These are phyloP conservation scores for Pneumocystis canis DNA, from an alignment of 1,139 yeast species.

Conservation along the genomic window DNA sequence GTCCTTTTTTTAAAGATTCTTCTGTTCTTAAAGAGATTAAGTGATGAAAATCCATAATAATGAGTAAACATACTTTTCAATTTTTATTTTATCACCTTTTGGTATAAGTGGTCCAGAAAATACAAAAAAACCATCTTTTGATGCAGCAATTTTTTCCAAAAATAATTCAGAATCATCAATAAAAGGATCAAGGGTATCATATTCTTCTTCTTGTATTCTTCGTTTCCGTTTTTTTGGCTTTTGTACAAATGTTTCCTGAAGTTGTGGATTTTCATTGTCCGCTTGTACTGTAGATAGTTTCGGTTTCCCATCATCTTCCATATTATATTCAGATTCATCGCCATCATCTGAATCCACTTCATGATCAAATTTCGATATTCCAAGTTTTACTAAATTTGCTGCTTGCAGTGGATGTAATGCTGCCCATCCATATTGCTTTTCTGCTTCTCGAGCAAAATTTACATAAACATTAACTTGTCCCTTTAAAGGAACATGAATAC, in stretches of 20 bases:
- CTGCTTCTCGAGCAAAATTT: constrained; percentile 66
- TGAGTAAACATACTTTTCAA: constrained; percentile 12
- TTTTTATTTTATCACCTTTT: constrained; percentile 33
- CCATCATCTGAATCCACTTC: constrained; percentile 43
- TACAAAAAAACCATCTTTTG: constrained; percentile 91
- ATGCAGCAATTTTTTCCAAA: constrained; percentile 86
- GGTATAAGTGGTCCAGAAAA: constrained; percentile 86
- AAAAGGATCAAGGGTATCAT: constrained; percentile 87
- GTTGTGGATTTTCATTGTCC: constrained; percentile 26
- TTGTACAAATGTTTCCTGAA: constrained; percentile 18
- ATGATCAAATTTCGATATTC: constrained; percentile 34
- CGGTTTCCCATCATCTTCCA: constrained; percentile 30
- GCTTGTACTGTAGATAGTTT: constrained; percentile 17
- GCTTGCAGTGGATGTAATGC: constrained; percentile 49
- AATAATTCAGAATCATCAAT: constrained; percentile 86
- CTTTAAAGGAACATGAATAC: constrained; percentile 16
- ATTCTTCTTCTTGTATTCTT: constrained; percentile 34
- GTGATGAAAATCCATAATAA: background rate
- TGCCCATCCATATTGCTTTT: constrained; percentile 74
- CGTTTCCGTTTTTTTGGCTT: constrained; percentile 48
- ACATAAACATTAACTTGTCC: constrained; percentile 37
- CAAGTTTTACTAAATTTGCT: constrained; percentile 39
- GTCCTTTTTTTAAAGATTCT: constrained; percentile 7
- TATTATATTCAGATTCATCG: constrained; percentile 44
- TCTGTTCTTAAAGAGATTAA: constrained; percentile 1